Base-by-base conservation (phyloP, 495 filamentous ascomycete genomes). In the Aspergillus indologenus region DNA sequence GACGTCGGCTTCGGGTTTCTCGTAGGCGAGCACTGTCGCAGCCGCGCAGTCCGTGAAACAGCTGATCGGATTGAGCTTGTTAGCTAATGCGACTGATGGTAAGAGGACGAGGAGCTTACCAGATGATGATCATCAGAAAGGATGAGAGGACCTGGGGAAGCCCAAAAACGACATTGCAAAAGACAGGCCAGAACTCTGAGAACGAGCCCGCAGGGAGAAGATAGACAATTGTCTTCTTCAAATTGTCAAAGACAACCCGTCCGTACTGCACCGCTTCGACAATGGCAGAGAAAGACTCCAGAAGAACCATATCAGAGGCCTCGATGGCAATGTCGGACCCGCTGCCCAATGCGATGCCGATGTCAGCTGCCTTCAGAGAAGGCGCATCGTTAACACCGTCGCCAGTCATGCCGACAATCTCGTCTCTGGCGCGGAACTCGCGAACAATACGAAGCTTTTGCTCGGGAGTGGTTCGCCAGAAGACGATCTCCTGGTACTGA, bases 381-480 rank as follows among this genome's bases (percentile, higher is more conserved):
- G 83, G 84, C 0, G 81, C 81, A 66, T 85, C 83, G 61, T 85
- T 85, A 40, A 84, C 81, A 15, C 83, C 83, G 60, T 85, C 81
- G 1, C 83, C 82, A 0, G 82, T 83, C 78, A 85, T 81, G 11
- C 63, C 79, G 14, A 81, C 79, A 43, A 76, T 73, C 5, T 72
- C 59, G 7, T 79, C 71, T 12, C 81, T 63, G 0, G 75, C 59
- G 58, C 85, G 85, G 50, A 89, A 80, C 59, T 88, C 85, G 43
- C 77, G 79, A 21, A 91, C 85, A 55, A 90, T 89, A n/a, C 85
- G 82, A 2, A 90, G 78, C 58, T 90, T 90, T 61, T 90, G 87
- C 62, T 90, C 85, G 0, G 87, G 87, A 0, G 86, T 90, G 4
- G 88, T 90, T 0, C 87, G 78, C 9, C 86, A 82, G 63, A 90